Evolutionary conservation across 2,329 filamentous ascomycete genomes (phyloP).

Genomic region (Colletotrichum sublineola): DNA sequence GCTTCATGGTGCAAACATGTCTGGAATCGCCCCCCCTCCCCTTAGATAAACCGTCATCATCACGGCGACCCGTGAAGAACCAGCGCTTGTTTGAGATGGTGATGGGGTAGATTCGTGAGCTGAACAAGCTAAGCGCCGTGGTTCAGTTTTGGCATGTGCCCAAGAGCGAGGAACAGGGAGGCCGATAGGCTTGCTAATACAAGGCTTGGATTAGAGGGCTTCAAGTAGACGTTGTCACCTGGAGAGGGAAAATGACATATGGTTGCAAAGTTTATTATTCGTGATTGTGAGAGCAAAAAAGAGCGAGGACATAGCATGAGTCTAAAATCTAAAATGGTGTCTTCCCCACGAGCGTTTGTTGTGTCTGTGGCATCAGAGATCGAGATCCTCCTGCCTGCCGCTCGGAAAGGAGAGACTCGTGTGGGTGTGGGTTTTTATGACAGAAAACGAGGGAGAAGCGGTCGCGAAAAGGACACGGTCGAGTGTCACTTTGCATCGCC

Average conservation of each 20-base stretch:
- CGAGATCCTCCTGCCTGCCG: slow-evolving; percentile 1
- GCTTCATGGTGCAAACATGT: no score
- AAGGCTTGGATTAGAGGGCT: neutral
- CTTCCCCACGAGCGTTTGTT: slow-evolving; percentile 2
- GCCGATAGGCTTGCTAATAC: no score
- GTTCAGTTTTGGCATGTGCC: no score
- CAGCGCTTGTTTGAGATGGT: no score
- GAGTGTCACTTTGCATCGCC: neutral
- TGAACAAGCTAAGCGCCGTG: no score
- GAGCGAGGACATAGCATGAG: slow-evolving; percentile 17
- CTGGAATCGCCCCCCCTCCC: no score
- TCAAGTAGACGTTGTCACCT: neutral
- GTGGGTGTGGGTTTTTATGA: neutral
- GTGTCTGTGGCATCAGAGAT: slow-evolving; percentile 4
- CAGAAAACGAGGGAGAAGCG: neutral
- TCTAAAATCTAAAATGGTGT: slow-evolving; percentile 18
- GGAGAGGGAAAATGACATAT: neutral
- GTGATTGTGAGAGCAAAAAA: slow-evolving; percentile 13
- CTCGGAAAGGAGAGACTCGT: neutral
- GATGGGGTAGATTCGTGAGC: no score
- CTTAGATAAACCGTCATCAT: no score
- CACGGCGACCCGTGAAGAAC: no score
- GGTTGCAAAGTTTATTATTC: slow-evolving; percentile 21
- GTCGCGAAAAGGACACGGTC: neutral
- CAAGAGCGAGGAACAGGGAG: no score